phyloP scores from a whole-genome alignment of 305 asterid genomes.

The Solanum hybrid region DNA sequence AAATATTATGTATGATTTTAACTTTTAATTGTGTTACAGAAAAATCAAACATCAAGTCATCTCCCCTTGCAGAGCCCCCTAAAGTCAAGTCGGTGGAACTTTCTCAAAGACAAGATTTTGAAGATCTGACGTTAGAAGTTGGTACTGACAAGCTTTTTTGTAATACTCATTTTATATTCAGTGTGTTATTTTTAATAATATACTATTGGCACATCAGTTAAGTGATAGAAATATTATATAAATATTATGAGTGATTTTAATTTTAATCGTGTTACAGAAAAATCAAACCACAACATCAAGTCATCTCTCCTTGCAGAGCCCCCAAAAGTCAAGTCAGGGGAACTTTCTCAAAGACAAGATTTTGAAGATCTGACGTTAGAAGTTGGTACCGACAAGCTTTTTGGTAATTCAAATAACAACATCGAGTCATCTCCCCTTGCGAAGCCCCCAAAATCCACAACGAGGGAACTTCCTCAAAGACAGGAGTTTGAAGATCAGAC shows the following conservation, averaged over 20 bases:
- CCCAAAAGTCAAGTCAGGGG: neutral
- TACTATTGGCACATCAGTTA: neutral
- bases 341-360: neutral
- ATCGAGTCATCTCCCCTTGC: neutral
- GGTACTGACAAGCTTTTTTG: neutral
- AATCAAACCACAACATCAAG: neutral
- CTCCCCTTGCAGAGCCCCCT: neutral
- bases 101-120: neutral
- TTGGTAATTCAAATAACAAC: neutral
- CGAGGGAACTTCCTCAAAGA: neutral
- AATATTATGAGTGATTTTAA: neutral
- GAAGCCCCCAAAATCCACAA: neutral
- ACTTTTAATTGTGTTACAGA: no score
- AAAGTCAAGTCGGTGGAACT: neutral
- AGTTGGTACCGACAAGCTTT: neutral
- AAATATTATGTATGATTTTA: no score
- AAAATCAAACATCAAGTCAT: neutral
- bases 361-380: neutral
- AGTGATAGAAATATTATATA: neutral
- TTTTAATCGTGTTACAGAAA: neutral
- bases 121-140: neutral
- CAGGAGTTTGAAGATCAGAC: neutral
- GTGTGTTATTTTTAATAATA: neutral
- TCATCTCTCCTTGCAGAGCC: neutral
- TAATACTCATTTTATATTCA: neutral